phyloP scores from a whole-genome alignment of 164 flowering plant species.

The Annona cherimola region DNA sequence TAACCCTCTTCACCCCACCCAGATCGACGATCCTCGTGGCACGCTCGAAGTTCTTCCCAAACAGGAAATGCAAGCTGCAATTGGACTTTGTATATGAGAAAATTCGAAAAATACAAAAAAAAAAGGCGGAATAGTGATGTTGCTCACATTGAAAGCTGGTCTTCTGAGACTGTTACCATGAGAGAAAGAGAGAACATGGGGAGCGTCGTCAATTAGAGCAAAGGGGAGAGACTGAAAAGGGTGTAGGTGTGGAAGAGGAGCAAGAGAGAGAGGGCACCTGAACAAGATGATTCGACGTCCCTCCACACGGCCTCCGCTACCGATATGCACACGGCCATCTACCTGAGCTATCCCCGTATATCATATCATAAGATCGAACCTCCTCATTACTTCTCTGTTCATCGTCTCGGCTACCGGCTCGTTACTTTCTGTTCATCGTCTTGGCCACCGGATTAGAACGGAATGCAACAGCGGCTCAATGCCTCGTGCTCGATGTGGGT shows the following conservation, averaged over 20 bases:
- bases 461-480: no score
- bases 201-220: neutral
- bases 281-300: conserved; percentile 51
- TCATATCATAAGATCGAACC: no score
- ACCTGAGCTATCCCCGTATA: no score
- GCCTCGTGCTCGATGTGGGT: no score
- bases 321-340: conserved; percentile 23
- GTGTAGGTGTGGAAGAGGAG: neutral
- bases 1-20: conserved; percentile 74
- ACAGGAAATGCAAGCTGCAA: conserved; percentile 77
- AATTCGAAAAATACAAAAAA: neutral
- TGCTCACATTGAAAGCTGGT: conserved; percentile 80
- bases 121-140: neutral
- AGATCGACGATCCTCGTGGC: conserved; percentile 90
- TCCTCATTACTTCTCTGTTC: no score
- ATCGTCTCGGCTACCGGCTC: no score
- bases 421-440: no score
- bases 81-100: conserved; percentile 6
- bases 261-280: conserved; percentile 39
- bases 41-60: conserved; percentile 88
- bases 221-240: neutral
- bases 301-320: conserved; percentile 78
- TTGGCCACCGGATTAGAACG: no score
- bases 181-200: neutral
- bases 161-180: conserved; percentile 50